A percentile compares a stretch with the other conserved stretches of the same genome.
phyloP scores from a whole-genome alignment of 345 rosid species.

The Bruguiera sexangula region DNA sequence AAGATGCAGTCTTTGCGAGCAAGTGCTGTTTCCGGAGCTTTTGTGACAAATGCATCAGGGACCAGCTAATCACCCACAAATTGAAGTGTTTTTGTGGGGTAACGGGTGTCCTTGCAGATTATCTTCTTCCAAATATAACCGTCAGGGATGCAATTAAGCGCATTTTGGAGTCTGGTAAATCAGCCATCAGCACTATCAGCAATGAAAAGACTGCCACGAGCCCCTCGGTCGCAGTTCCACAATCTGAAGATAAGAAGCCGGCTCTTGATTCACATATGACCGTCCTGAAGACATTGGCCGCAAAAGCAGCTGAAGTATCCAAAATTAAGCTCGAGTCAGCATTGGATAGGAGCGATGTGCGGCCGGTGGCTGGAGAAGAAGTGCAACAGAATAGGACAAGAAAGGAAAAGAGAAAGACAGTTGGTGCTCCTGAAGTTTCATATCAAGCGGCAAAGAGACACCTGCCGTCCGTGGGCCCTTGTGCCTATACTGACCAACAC shows the following conservation, averaged over 20 bases:
- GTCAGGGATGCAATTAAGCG: slow-evolving; percentile 89
- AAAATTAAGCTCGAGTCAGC: slow-evolving; percentile 65
- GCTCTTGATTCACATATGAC: too few species aligned
- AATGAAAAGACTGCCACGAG: slow-evolving; percentile 81
- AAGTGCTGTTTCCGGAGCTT: slow-evolving; percentile 85
- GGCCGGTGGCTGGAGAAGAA: slow-evolving; percentile 19
- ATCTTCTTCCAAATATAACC: slow-evolving; percentile 92
- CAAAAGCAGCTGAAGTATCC: slow-evolving; percentile 31
- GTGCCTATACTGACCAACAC: slow-evolving; percentile 53
- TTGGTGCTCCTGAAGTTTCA: slow-evolving; percentile 6
- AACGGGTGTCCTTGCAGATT: slow-evolving; percentile 76
- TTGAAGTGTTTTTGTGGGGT: slow-evolving; percentile 86
- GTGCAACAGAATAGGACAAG: slow-evolving; percentile 57
- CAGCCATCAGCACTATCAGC: slow-evolving; percentile 28
- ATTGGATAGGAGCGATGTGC: slow-evolving; percentile 43
- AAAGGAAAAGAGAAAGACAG: slow-evolving; percentile 67
- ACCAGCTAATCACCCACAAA: slow-evolving; percentile 60
- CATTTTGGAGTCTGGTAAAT: slow-evolving; percentile 71
- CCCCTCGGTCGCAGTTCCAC: too few species aligned
- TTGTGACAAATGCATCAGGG: slow-evolving; percentile 86
- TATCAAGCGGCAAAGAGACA: slow-evolving; percentile 36
- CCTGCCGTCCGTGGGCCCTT: slow-evolving; percentile 78
- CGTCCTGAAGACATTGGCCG: too few species aligned
- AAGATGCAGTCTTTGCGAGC: slow-evolving; percentile 91
- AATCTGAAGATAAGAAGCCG: too few species aligned